A percentile compares a stretch with the other conserved stretches of the same genome.
phyloP scores from a whole-genome alignment of 106 monocot species.

The Acorus calamus region DNA sequence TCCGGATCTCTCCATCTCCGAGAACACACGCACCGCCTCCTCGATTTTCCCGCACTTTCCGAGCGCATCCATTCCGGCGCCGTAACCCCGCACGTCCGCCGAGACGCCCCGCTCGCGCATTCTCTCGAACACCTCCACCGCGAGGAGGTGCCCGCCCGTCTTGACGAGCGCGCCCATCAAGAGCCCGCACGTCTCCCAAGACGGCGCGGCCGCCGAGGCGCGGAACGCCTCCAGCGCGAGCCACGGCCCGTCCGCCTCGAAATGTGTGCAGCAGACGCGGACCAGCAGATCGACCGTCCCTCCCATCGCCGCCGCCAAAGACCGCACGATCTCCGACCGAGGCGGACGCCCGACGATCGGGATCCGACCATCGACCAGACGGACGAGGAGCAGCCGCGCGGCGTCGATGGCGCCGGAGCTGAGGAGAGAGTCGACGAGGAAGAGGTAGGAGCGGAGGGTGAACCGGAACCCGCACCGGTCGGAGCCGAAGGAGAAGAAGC shows the following conservation, averaged over 20 bases:
- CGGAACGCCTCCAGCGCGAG: slow-evolving; percentile 40
- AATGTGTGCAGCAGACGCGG: slow-evolving; percentile 41
- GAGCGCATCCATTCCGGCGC: slow-evolving; percentile 38
- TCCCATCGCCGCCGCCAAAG: slow-evolving; percentile 5
- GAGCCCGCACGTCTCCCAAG: slow-evolving; percentile 47
- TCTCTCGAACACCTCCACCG: slow-evolving; percentile 45
- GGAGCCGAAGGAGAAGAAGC: slow-evolving; percentile 41
- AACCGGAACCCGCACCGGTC: slow-evolving; percentile 26
- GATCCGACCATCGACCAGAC: slow-evolving; percentile 15
- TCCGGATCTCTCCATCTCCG: slow-evolving; percentile 50
- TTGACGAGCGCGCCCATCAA: slow-evolving; percentile 29
- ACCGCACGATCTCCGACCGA: slow-evolving; percentile 10
- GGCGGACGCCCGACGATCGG: not conserved
- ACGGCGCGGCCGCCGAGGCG: slow-evolving; percentile 23
- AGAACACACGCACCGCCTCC: slow-evolving; percentile 36
- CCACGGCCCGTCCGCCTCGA: slow-evolving; percentile 5
- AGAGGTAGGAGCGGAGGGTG: slow-evolving; percentile 31
- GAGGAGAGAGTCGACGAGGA: slow-evolving; percentile 47
- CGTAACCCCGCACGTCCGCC: slow-evolving; percentile 55
- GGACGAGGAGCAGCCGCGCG: slow-evolving; percentile 18
- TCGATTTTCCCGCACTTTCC: slow-evolving; percentile 47
- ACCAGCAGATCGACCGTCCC: slow-evolving; percentile 28
- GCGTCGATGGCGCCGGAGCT: slow-evolving; percentile 8
- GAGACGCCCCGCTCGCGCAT: slow-evolving; percentile 36
- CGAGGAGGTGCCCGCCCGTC: slow-evolving; percentile 6